Percentiles rank a stretch among this genome's conserved stretches.
Evolutionary conservation across 805 yeast genomes (phyloP).

Genomic region (Myxozyma kluyveri): DNA sequence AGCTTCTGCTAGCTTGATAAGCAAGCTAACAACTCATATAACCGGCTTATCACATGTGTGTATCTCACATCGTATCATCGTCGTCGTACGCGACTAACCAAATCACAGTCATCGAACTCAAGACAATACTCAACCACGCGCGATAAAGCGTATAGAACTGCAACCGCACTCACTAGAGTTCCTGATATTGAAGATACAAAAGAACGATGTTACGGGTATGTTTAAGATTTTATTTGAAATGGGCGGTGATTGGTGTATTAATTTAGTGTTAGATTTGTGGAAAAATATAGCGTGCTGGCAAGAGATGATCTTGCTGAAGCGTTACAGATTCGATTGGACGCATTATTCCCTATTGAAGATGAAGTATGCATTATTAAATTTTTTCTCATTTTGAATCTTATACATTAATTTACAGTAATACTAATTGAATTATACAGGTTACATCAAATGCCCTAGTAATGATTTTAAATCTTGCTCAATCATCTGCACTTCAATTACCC

Average conservation of each 20-base stretch:
- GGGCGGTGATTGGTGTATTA: background rate
- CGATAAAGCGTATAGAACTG: background rate
- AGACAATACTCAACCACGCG: slow-evolving; percentile 10
- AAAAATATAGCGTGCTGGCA: slow-evolving; percentile 35
- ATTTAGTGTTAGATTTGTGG: slow-evolving; percentile 24
- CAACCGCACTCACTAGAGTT: background rate
- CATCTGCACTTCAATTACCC: slow-evolving; percentile 12
- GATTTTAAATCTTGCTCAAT: slow-evolving; percentile 27
- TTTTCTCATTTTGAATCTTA: background rate
- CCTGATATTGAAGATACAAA: slow-evolving; percentile 8
- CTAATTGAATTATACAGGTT: slow-evolving; percentile 1
- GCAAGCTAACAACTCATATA: slow-evolving; percentile 9
- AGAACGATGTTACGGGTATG: slow-evolving; percentile 19
- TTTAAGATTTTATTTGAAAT: background rate
- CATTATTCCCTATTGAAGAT: slow-evolving; percentile 19
- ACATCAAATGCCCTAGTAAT: slow-evolving; percentile 22
- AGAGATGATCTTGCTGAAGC: slow-evolving; percentile 35
- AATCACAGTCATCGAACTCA: slow-evolving; percentile 1
- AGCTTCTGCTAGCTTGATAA: slow-evolving; percentile 4
- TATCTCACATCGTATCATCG: background rate
- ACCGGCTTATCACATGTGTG: slow-evolving; percentile 13
- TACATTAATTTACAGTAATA: background rate
- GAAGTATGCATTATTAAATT: slow-evolving; percentile 16
- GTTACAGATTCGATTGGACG: slow-evolving; percentile 30
- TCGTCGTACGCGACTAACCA: background rate